Evolutionary conservation across 2,329 filamentous ascomycete species (phyloP), one percentile per base, ranked within the genome.

Genomic region (Incumbomyces delicatus): DNA sequence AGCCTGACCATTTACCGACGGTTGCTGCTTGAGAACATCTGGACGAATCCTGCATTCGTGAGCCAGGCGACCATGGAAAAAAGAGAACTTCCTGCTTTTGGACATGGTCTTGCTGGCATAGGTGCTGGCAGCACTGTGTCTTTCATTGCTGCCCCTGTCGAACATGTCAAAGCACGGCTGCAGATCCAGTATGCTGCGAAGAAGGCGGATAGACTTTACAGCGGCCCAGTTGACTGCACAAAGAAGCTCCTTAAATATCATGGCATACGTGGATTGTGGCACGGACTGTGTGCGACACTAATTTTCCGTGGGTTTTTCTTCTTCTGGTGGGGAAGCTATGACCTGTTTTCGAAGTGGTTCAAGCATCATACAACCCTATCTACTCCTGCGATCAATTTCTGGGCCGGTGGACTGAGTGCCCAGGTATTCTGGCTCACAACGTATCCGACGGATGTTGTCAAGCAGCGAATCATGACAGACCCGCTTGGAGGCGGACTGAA

Each of bases 251-350:
- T 73, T 41, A 62, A 63, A 20, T 59, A 63, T 42, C 87, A 96
- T 63, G 90, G 92, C 38, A 58, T 95, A 2, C 62, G 66, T 17
- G 92, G 90, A 31, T 65, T 98, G 6, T 98, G 90, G 65, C 88
- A 87, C 61, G 92, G 92, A 0, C 75, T 98, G 11, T 72, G 68
- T 32, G 86, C 92, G 1, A 96, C 92, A 0, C 71, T 96, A 41
- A 66, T 96, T 40, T 96, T 96, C 70, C 78, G 92, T 14, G 80
- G 81, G 12, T 94, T 90, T 69, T 98, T 98, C 74, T 95, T 95
- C 75, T 92, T 83, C 71, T 96, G 89, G 89, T 98, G 92, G 92
- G 81, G 82, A n/a, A 85, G 81, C 50, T 98, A 98, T 70, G 90
- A 95, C 59, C 57, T 95, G 27, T 76, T 96, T 56, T 85, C 86